A percentile compares a stretch with the other conserved stretches of the same genome.
Evolutionary conservation across 495 filamentous ascomycete genomes (phyloP).

Genomic region (Darksidea phi): DNA sequence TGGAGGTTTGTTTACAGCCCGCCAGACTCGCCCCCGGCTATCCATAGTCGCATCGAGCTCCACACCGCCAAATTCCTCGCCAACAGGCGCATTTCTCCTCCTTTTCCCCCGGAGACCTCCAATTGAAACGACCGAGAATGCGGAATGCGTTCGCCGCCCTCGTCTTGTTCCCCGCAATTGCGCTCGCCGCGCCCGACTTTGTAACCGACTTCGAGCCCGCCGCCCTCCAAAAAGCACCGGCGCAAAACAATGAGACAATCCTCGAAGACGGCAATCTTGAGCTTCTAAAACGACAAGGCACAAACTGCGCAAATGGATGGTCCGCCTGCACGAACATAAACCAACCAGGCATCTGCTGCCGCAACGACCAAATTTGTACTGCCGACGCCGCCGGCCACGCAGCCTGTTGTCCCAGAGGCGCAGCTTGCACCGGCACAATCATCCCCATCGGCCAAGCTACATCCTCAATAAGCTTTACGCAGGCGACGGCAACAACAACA

Average conservation of each 20-base stretch:
- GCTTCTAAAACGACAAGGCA: slow-evolving; percentile 34
- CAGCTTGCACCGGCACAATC: slow-evolving; percentile 62
- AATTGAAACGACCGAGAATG: slow-evolving; percentile 17
- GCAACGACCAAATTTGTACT: slow-evolving; percentile 53
- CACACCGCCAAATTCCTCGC: slow-evolving; percentile 4
- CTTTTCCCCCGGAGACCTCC: neutral
- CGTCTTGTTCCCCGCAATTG: slow-evolving; percentile 22
- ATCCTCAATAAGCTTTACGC: neutral
- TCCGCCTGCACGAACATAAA: slow-evolving; percentile 53
- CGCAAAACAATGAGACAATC: slow-evolving; percentile 29
- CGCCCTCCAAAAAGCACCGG: slow-evolving; percentile 4
- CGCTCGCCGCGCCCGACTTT: slow-evolving; percentile 22
- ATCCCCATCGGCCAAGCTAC: slow-evolving; percentile 19
- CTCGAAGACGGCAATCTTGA: slow-evolving; percentile 25
- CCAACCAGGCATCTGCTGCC: slow-evolving; percentile 58
- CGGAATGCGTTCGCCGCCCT: slow-evolving; percentile 21
- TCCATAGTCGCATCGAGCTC: neutral
- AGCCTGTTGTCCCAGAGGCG: slow-evolving; percentile 64
- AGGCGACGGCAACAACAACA: slow-evolving; percentile 2
- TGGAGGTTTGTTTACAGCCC: slow-evolving; percentile 11
- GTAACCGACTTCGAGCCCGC: slow-evolving; percentile 31
- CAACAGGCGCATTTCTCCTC: slow-evolving; percentile 24
- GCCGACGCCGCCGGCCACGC: slow-evolving; percentile 59
- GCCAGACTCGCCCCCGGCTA: neutral
- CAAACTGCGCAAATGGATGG: slow-evolving; percentile 53